A percentile compares a stretch with the other conserved stretches of the same genome.
These are phyloP conservation scores for Penicillium paneum DNA, from an alignment of 2,329 filamentous ascomycete species.

Conservation along the genomic window DNA sequence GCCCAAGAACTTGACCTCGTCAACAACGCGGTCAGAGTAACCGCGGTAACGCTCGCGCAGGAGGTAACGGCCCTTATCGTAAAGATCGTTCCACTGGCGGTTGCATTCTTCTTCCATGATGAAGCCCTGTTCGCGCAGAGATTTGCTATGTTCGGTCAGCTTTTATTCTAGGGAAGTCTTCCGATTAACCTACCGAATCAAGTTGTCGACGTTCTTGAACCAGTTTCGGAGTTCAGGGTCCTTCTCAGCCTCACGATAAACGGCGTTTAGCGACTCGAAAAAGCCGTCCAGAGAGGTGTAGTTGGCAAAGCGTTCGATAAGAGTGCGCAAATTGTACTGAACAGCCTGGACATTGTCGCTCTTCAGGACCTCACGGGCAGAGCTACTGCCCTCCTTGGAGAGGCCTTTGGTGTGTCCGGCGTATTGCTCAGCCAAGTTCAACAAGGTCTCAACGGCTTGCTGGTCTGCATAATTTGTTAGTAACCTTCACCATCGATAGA, in stretches of 20 bases:
- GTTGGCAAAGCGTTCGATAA: conserved; percentile 95
- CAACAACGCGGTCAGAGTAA: conserved; percentile 80
- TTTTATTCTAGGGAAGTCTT: not conserved
- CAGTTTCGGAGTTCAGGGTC: conserved; percentile 84
- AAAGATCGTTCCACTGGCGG: conserved; percentile 76
- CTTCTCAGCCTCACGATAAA: conserved; percentile 81
- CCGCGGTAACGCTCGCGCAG: conserved; percentile 82
- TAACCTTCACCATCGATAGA: not conserved
- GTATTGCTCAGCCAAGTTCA: conserved; percentile 82
- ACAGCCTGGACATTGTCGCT: conserved; percentile 64
- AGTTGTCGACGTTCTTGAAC: conserved; percentile 77
- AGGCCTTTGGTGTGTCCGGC: conserved; percentile 67
- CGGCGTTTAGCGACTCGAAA: conserved; percentile 75
- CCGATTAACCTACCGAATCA: conserved; percentile 54
- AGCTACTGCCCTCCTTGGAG: conserved; percentile 61
- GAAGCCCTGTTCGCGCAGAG: conserved; percentile 84
- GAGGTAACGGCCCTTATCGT: conserved; percentile 80
- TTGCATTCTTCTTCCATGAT: conserved; percentile 79
- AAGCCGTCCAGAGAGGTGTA: conserved; percentile 84
- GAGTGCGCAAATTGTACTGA: conserved; percentile 75
- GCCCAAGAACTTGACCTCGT: conserved; percentile 85
- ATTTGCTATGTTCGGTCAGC: conserved; percentile 52
- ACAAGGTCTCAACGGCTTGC: conserved; percentile 81
- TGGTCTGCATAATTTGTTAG: conserved; percentile 54
- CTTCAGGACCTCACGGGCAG: conserved; percentile 68